Evolutionary conservation across 2,329 filamentous ascomycete species (phyloP).

Genomic region (Basipetospora chlamydospora): DNA sequence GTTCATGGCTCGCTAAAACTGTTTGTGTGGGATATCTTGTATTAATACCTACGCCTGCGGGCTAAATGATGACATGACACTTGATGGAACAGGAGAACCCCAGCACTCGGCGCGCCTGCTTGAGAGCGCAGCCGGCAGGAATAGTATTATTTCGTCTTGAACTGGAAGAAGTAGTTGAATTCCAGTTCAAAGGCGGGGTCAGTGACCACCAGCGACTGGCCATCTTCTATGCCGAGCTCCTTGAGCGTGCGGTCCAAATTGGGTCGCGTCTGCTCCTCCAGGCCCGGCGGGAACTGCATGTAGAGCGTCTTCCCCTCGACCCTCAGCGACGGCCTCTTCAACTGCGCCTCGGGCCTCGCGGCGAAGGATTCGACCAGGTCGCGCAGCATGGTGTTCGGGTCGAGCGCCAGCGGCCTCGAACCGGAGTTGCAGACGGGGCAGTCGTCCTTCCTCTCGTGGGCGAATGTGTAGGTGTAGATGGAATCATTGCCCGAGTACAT

Average conservation of each 20-base stretch:
- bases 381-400: conserved; percentile 57
- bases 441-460: conserved; percentile 84
- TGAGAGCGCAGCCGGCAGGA: too few relatives aligned
- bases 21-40: too few relatives aligned
- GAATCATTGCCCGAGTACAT: conserved; percentile 96
- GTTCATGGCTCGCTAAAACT: conserved; percentile 38
- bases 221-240: conserved; percentile 58
- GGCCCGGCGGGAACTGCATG: conserved; percentile 66
- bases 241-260: conserved; percentile 67
- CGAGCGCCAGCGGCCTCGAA: conserved; percentile 59
- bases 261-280: conserved; percentile 71
- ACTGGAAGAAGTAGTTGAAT: conserved; percentile 41
- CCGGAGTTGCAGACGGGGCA: conserved; percentile 86
- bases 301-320: conserved; percentile 73
- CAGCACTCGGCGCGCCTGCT: too few relatives aligned
- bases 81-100: too few relatives aligned
- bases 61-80: too few relatives aligned
- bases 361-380: conserved; percentile 78
- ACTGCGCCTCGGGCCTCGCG: conserved; percentile 71
- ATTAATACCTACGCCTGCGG: too few relatives aligned
- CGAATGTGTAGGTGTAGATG: conserved; percentile 95
- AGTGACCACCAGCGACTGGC: conserved; percentile 82
- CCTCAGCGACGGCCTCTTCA: conserved; percentile 84
- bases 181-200: conserved; percentile 77
- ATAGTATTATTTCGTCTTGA: conserved; percentile 20